Evolutionary conservation across 2,329 filamentous ascomycete species (phyloP), one percentile per base, ranked within the genome.

Genomic region (Fusarium bactridioides): DNA sequence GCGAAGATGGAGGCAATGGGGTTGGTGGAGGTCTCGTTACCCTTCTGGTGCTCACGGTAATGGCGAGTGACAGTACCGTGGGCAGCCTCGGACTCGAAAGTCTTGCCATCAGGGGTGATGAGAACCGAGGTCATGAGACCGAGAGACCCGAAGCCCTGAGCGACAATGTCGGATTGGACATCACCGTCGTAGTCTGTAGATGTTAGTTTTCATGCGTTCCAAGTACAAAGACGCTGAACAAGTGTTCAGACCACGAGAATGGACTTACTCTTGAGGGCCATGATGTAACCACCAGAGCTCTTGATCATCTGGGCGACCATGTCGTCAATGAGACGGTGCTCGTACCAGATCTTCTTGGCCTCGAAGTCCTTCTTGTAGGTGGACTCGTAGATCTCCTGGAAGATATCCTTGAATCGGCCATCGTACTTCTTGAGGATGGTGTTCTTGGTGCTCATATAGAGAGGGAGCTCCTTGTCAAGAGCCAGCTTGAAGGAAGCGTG

Each of bases 231-330:
- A 44, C 23, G 23, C 51, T 43, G 67, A 59, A 58, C 62, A 33
- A 73, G 70, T n/a, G 70, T 65, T 54, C 48, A 37, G 48, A 23
- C 29, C 29, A 40, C 38, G 15, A 25, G 47, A 38, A 60, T 27
- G 43, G 60, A 87, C 91, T 83, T 82, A 97, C 94, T 98, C 92
- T 99, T 99, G 83, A 98, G 90, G 71, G 96, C 96, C 88, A 98
- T 98, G 82, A 98, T 90, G 85, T 96, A 98, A 73, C 96, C 96
- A 78, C 96, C 96, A 79, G 92, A 90, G 85, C 93, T 96, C 93
- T 99, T 99, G 88, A 99, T 93, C 96, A 99, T 99, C 89, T 99
- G 96, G 55, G 96, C 96, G 74, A 99, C 96, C 96, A 99, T 98
- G 86, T 99, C 96, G 85, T 99, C 96, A 80, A 99, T 98, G 77